Evolutionary conservation across 352 stramenopile genomes (phyloP), one percentile per base, ranked within the genome.

Genomic region (Globisporangium rhizosaccharum): DNA sequence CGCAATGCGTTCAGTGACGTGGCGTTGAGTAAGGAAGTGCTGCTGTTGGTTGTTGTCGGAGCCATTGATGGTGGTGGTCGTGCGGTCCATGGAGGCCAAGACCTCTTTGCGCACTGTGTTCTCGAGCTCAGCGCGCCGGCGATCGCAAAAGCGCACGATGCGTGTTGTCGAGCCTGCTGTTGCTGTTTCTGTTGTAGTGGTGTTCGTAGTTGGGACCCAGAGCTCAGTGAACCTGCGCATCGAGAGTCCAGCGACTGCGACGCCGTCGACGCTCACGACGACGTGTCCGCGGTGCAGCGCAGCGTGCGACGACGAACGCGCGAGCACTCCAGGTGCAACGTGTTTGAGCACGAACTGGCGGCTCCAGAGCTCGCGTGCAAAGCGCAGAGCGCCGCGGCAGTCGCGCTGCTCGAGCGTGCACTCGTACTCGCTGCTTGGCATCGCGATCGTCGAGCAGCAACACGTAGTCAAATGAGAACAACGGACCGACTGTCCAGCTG

Each of bases 301-400:
- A 33, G 67, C 55, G 17, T 77, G 53, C 30, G 37, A 55, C 18
- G 48, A 47, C 23, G 68, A 64, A 20, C 30, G 56, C 37, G 50
- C 39, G 45, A 73, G 46, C 11, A 57, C 39, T 17, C 63, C 23
- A 14, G 39, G 49, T 20, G 58, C 56, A 36, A 71, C 70, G 15
- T 66, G 46, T 61, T 70, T 62, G 49, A 82, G 55, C n/a, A 82
- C 72, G 20, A 73, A 71, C 54, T 76, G 56, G 36, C 68, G 70
- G 56, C 67, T 71, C 42, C 75, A 75, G n/a, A 82, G 65, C 58
- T 82, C 72, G 41, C 65, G 64, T 17, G 65, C 65, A 50, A 79
- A 71, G 23, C 39, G 56, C 25, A 81, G 53, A 3, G 52, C 52
- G 0, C 53, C 28, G 33, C 60, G 59, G 17, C 63, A 59, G 51